Base-by-base conservation (phyloP, 2,329 filamentous ascomycete genomes). In the Pestalotiopsis sp. region DNA sequence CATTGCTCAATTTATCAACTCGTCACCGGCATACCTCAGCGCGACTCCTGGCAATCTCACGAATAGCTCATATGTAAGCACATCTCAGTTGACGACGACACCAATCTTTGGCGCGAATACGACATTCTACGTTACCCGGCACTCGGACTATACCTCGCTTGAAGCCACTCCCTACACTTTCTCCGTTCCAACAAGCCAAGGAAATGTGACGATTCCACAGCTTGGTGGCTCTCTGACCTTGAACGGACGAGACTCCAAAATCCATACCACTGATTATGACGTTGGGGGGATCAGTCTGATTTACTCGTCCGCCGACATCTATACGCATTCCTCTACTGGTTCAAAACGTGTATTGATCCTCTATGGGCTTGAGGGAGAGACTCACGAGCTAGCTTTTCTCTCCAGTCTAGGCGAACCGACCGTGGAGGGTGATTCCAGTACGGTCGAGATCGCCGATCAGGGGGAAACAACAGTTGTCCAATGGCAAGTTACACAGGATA, bases 1-100 rank as follows among this genome's bases (percentile, higher is more conserved):
- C 1, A 83, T 94, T 69, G 92, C 89, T 45, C 92, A 93, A 73
- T 95, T 95, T 78, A 77, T 93, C 63, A 90, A 90, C 72, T 91
- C 90, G 0, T 92, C 91, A 0, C 91, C 92, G 0, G 87, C 86
- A 0, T 95, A 93, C 73, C 82, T 94, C 17, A 86, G 87, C 2
- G 87, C 90, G 1, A 84, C 81, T 0, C 87, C 90, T 0, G 85
- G 86, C 1, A 83, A 82, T 69, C 78, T 82, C 20, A 84, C 84
- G 2, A 83, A 81, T 0, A 87, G 85, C 11, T 81, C 85, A 2
- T 88, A 87, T 74, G 89, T 84, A 31, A 76, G 83, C 4, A 87
- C 84, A 39, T 71, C 77, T 0, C 82, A 84, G 58, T 81, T 92
- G 13, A 84, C 89, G 2, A 83, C 90, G 2, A 94, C 92, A 1